Conservation (phyloP, 176 grass and related monocot genomes). For the Secale cereale region DNA sequence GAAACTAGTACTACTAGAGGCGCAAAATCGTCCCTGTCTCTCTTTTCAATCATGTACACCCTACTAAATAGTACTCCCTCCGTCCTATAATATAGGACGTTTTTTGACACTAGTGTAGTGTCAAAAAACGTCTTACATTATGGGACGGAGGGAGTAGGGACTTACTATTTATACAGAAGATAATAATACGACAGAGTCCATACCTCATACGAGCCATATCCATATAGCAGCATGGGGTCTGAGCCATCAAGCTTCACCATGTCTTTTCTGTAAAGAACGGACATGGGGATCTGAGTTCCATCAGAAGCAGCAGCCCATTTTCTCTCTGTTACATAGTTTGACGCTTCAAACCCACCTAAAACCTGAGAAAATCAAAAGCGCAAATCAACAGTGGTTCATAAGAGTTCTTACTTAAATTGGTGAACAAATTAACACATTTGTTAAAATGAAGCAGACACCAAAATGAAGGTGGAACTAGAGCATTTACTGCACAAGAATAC, state of each 20-base stretch:
- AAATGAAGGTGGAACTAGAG: background rate
- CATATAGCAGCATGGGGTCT: conserved; percentile 84
- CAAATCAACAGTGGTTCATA: background rate
- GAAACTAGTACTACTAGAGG: background rate
- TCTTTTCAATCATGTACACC: background rate
- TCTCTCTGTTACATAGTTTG: conserved; percentile 90
- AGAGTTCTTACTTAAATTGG: conserved; percentile 2
- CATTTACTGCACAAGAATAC: background rate
- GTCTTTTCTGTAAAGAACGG: conserved; percentile 87
- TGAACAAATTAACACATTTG: background rate
- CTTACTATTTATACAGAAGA: background rate
- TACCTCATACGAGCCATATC: conserved; percentile 95
- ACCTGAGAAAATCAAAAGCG: conserved; percentile 44
- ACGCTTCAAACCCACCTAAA: conserved; percentile 78
- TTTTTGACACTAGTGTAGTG: no score
- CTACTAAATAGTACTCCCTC: no score
- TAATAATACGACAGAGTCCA: background rate
- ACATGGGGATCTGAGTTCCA: conserved; percentile 82
- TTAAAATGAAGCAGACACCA: background rate
- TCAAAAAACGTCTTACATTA: no score
- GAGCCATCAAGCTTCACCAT: conserved; percentile 84
- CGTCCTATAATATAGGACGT: no score
- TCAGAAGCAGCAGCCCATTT: conserved; percentile 83
- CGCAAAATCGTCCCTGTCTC: background rate
- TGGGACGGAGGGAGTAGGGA: no score